Percentiles rank a stretch among this genome's conserved stretches.
Conservation (phyloP, 2,329 filamentous ascomycete genomes). For the Fusarium foetens region DNA sequence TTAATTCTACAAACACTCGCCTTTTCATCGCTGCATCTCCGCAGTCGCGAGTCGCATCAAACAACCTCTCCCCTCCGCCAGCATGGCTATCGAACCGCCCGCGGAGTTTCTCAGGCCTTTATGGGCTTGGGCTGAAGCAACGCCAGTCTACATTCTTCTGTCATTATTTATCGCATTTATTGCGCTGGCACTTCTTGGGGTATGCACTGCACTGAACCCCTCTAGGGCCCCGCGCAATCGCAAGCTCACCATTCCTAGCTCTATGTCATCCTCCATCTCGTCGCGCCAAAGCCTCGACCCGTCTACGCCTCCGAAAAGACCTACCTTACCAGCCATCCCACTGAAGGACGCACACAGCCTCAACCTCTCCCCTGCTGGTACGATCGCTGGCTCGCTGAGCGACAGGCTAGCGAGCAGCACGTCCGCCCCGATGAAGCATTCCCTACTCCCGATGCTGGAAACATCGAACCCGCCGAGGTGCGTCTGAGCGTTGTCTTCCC, state of each 20-base stretch:
- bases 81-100: conserved; percentile 45
- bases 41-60: conserved; percentile 17
- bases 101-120: conserved; percentile 49
- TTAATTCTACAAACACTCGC: background rate
- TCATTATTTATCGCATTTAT: conserved; percentile 49
- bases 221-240: conserved; percentile 1
- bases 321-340: conserved; percentile 78
- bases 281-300: conserved; percentile 83
- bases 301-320: conserved; percentile 83
- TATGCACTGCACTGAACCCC: conserved; percentile 43
- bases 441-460: conserved; percentile 59
- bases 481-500: conserved; percentile 93
- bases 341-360: conserved; percentile 52
- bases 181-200: conserved; percentile 51
- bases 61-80: conserved; percentile 1
- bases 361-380: conserved; percentile 85
- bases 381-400: conserved; percentile 75
- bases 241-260: conserved; percentile 49
- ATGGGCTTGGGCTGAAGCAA: conserved; percentile 51
- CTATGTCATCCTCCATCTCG: conserved; percentile 74
- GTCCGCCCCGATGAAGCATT: conserved; percentile 51
- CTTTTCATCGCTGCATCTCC: conserved; percentile 8
- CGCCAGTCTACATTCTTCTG: conserved; percentile 54
- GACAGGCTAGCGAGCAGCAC: conserved; percentile 59
- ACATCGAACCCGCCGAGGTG: conserved; percentile 80